Evolutionary conservation across 192 early-diverging fungal genomes (phyloP), one percentile per base, ranked within the genome.

Genomic region (Coemansia sp.): DNA sequence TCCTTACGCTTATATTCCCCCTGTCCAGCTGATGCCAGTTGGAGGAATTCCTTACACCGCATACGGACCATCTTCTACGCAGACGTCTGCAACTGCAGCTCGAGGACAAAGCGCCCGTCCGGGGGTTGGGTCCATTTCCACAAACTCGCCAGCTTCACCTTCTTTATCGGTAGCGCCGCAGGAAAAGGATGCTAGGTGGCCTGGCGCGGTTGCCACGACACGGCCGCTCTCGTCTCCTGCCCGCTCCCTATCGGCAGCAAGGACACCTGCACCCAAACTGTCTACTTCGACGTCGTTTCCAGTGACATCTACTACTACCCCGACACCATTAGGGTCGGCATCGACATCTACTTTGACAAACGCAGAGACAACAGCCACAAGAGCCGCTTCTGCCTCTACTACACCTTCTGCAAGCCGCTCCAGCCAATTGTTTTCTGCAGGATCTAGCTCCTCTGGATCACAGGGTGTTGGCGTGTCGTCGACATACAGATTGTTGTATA

Each of bases 381-480:
- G 42, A 45, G 22, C 43, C 9, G 55, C 25, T 6, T 22, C 65
- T 38, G 45, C 42, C 4, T 49, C 42, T 39, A 41, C 50, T 10
- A 41, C 37, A 16, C 44, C 57, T 14, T 17, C 42, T 16, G 20
- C 62, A 53, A 39, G 19, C 54, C 65, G 61, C 41, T 10, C 51
- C 7, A 54, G 20, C 51, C 19, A 25, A 25, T 14, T 10, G 7
- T 12, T 22, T 9, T 10, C 20, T 22, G 1, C 51, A 20, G 51
- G 51, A 22, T 54, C 51, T 25, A 54, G 9, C 20, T 3, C 19
- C 13, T 54, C 51, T 22, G 11, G 51, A 6, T 49, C 65, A 56
- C 66, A 61, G 2, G 8, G 67, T 37, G 64, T 75, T 43, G 78
- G 78, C 2, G 66, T 81, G 69, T 81, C 78, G 38, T 60, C 78